Conservation (phyloP, 2,329 filamentous ascomycete genomes). For the Fusarium sp. region DNA sequence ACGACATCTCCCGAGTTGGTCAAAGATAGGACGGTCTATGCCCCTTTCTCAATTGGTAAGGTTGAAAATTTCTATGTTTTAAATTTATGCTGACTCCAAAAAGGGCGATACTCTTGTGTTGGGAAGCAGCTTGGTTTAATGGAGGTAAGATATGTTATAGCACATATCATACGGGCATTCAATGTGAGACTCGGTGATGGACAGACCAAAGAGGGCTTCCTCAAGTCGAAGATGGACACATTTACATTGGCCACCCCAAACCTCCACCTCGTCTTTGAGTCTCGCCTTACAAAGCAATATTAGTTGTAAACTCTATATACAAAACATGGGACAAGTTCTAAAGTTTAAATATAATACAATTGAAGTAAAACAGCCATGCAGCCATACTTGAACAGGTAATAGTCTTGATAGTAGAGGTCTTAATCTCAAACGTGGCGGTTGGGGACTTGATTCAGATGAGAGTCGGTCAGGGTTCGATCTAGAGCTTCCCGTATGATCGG, state of each 20-base stretch:
- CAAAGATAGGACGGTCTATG: conserved; percentile 48
- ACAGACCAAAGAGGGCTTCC: not conserved
- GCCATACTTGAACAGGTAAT: too few species aligned
- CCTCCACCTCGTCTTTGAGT: not conserved
- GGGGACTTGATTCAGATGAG: too few species aligned
- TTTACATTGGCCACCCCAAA: not conserved
- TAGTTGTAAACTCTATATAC: not conserved
- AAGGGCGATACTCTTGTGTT: conserved; percentile 32
- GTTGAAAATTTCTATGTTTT: rapidly evolving
- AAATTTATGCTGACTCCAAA: not conserved
- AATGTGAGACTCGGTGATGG: conserved; percentile 4
- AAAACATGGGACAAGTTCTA: too few species aligned
- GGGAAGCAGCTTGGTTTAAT: conserved; percentile 37
- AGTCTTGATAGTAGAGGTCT: too few species aligned
- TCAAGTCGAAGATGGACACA: not conserved
- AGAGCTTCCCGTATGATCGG: too few species aligned
- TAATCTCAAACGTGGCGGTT: too few species aligned
- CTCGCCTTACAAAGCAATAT: not conserved
- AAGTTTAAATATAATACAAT: too few species aligned
- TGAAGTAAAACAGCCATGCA: too few species aligned
- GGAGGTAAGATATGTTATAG: conserved; percentile 28
- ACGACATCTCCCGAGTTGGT: conserved; percentile 50
- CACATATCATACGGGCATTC: conserved; percentile 24
- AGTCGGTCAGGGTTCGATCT: too few species aligned
- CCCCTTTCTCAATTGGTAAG: conserved; percentile 51